Conservation (phyloP, 2,329 filamentous ascomycete species). For the Xylaria sp. region DNA sequence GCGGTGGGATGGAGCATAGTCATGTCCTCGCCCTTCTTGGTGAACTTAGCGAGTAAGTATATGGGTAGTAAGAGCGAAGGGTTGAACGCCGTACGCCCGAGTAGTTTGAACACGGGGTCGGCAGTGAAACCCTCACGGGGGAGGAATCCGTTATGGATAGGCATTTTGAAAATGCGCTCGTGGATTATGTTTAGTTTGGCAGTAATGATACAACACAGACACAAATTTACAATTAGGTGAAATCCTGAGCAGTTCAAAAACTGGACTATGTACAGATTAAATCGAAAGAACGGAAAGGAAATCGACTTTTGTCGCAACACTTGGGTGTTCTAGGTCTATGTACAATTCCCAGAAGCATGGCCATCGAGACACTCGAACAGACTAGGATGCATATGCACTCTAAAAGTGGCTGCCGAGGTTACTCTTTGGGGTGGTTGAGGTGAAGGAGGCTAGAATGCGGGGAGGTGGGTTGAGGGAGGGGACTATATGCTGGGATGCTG, state of each 20-base stretch:
- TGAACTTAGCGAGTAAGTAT: constrained; percentile 70
- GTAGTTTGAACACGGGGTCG: constrained; percentile 67
- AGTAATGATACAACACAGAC: neutral
- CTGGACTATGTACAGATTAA: neutral
- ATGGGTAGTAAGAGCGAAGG: constrained; percentile 72
- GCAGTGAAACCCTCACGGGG: constrained; percentile 68
- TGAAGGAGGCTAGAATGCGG: constrained; percentile 24
- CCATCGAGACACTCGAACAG: neutral
- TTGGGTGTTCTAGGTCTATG: neutral
- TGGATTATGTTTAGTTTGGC: constrained; percentile 1
- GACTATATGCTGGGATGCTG: neutral
- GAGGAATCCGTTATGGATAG: constrained; percentile 62
- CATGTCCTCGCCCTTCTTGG: constrained; percentile 67
- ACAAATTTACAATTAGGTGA: neutral
- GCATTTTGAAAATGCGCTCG: constrained; percentile 49
- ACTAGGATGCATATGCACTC: constrained; percentile 15
- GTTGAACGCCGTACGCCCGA: constrained; percentile 71
- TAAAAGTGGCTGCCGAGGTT: constrained; percentile 29
- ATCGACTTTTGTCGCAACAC: neutral
- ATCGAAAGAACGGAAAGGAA: neutral
- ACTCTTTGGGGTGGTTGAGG: neutral
- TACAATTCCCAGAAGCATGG: neutral
- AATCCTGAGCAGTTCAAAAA: neutral
- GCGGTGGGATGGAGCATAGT: constrained; percentile 62
- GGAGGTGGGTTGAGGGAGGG: constrained; percentile 19